phyloP scores from a whole-genome alignment of 164 flowering plant species.

The Nymphaea thermarum region DNA sequence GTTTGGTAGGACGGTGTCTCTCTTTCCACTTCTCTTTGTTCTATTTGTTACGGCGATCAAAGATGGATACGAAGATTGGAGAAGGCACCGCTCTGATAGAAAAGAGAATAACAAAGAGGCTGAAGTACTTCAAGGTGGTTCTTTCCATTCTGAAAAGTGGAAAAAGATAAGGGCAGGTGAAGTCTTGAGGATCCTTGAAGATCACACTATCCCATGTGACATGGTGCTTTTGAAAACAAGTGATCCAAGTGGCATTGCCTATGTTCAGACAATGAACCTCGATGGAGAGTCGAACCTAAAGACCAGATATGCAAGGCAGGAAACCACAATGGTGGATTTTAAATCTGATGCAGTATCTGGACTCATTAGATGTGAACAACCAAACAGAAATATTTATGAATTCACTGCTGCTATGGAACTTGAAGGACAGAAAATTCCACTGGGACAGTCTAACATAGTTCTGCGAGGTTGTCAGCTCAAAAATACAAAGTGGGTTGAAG shows the following conservation, averaged over 20 bases:
- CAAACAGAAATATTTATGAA: slow-evolving; percentile 86
- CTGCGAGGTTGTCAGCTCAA: slow-evolving; percentile 94
- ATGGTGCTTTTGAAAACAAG: slow-evolving; percentile 76
- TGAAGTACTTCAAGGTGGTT: slow-evolving; percentile 44
- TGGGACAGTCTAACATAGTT: slow-evolving; percentile 77
- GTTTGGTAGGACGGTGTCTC: slow-evolving; percentile 89
- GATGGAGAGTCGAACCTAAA: slow-evolving; percentile 93
- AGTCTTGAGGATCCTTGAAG: slow-evolving; percentile 54
- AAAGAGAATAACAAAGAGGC: slow-evolving; percentile 77
- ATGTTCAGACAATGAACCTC: slow-evolving; percentile 86
- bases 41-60: slow-evolving; percentile 82
- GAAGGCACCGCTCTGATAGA: slow-evolving; percentile 80
- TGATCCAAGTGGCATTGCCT: slow-evolving; percentile 85
- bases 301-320: slow-evolving; percentile 91
- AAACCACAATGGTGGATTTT: slow-evolving; percentile 37
- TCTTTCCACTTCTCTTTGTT: slow-evolving; percentile 83
- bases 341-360: slow-evolving; percentile 46
- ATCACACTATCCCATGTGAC: slow-evolving; percentile 85
- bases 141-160: slow-evolving; percentile 49
- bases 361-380: slow-evolving; percentile 75
- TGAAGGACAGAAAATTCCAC: slow-evolving; percentile 48
- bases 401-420: slow-evolving; percentile 86
- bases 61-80: slow-evolving; percentile 96
- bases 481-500: slow-evolving; percentile 78
- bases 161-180: slow-evolving; percentile 72